Percentiles rank a stretch among this genome's conserved stretches.
These are phyloP conservation scores for Persicaria maculosa DNA, from an alignment of 148 eudicot species.

Conservation along the genomic window DNA sequence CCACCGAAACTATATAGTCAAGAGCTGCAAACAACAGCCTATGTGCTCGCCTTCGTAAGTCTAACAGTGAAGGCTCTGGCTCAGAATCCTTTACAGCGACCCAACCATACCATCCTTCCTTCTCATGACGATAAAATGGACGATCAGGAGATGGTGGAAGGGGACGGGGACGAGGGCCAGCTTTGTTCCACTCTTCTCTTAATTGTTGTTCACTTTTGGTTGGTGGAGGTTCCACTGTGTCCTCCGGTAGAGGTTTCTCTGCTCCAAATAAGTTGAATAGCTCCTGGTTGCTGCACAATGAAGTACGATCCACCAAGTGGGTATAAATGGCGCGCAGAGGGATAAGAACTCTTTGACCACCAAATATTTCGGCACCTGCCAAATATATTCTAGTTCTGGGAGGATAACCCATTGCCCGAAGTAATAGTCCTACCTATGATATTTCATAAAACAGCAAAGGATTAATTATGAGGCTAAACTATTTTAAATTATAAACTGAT, in stretches of 20 bases:
- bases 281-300: slow-evolving; percentile 76
- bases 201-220: slow-evolving; percentile 44
- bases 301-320: slow-evolving; percentile 84
- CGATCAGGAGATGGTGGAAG: slow-evolving; percentile 97
- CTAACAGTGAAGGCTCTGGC: slow-evolving; percentile 57
- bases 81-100: slow-evolving; percentile 72
- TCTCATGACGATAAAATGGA: slow-evolving; percentile 82
- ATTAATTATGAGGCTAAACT: neutral
- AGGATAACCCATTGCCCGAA: slow-evolving; percentile 93
- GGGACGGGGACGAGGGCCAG: slow-evolving; percentile 96
- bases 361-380: slow-evolving; percentile 89
- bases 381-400: slow-evolving; percentile 76
- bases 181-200: slow-evolving; percentile 84
- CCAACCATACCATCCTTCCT: slow-evolving; percentile 99
- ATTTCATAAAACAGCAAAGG: neutral
- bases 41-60: slow-evolving; percentile 66
- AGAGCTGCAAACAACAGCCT: slow-evolving; percentile 87
- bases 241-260: slow-evolving; percentile 48
- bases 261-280: slow-evolving; percentile 52
- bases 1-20: slow-evolving; percentile 87
- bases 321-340: slow-evolving; percentile 88
- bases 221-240: slow-evolving; percentile 35
- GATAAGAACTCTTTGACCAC: slow-evolving; percentile 85
- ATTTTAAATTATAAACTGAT: too few relatives aligned
- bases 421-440: slow-evolving; percentile 79